Conservation (phyloP, 2,329 filamentous ascomycete species). For the Coccinonectria pachysandricola region DNA sequence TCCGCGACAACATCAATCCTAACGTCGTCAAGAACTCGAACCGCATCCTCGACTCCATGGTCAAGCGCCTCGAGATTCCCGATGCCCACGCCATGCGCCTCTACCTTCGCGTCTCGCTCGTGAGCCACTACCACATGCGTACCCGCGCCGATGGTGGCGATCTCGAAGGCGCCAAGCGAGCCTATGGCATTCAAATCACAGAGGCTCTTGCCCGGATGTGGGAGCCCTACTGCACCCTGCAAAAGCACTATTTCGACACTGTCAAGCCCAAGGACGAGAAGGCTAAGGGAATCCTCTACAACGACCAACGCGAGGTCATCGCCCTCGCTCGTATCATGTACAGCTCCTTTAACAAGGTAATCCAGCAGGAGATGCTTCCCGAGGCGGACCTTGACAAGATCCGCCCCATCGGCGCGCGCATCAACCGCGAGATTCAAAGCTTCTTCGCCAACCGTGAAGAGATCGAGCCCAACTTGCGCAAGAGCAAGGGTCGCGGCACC, state of each 20-base stretch:
- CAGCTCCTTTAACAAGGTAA: conserved; percentile 33
- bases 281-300: conserved; percentile 21
- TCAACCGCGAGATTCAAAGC: conserved; percentile 27
- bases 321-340: conserved; percentile 37
- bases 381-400: conserved; percentile 24
- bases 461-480: conserved; percentile 22
- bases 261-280: conserved; percentile 13
- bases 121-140: conserved; percentile 32
- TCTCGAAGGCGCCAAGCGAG: conserved; percentile 26
- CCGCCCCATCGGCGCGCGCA: conserved; percentile 22
- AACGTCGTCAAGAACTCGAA: conserved; percentile 56
- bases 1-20: conserved; percentile 67
- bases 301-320: conserved; percentile 30
- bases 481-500: conserved; percentile 8
- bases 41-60: conserved; percentile 56
- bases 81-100: conserved; percentile 41
- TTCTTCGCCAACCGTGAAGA: conserved; percentile 26
- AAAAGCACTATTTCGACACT: conserved; percentile 26
- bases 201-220: conserved; percentile 41
- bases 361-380: conserved; percentile 29
- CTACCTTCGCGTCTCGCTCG: conserved; percentile 48
- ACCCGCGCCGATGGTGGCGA: conserved; percentile 20
- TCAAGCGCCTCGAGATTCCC: conserved; percentile 26
- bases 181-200: conserved; percentile 40
- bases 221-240: conserved; percentile 33